Conservation (phyloP, 2,329 filamentous ascomycete genomes). For the Fusarium albidum region DNA sequence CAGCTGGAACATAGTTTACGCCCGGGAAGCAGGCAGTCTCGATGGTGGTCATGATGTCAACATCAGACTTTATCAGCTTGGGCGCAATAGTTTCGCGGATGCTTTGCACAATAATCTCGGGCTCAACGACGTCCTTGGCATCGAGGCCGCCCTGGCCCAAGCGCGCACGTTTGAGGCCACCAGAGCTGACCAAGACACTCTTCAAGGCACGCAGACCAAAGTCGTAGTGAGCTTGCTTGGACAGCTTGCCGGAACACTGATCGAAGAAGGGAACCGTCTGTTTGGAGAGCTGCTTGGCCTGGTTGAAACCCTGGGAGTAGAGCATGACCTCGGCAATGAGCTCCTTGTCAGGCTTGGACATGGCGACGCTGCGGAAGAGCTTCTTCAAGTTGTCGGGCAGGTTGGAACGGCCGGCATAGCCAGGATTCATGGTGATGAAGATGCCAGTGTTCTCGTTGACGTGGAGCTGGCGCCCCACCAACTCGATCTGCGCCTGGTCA, state of each 20-base stretch:
- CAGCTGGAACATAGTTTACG: constrained; percentile 90
- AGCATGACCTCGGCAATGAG: constrained; percentile 99
- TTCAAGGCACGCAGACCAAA: constrained; percentile 98
- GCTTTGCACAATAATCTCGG: constrained; percentile 98
- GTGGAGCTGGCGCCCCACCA: constrained; percentile 87
- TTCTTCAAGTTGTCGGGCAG: constrained; percentile 99
- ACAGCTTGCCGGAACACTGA: constrained; percentile 79
- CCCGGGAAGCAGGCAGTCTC: constrained; percentile 90
- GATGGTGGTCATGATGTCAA: constrained; percentile 84
- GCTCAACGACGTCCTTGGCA: constrained; percentile 80
- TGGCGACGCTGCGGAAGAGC: constrained; percentile 97
- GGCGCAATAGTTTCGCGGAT: constrained; percentile 98
- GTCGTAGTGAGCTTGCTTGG: constrained; percentile 98
- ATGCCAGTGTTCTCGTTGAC: constrained; percentile 96
- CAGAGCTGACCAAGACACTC: constrained; percentile 97
- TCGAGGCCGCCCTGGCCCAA: constrained; percentile 67
- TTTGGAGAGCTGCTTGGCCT: constrained; percentile 91
- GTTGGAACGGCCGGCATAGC: constrained; percentile 97
- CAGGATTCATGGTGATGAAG: constrained; percentile 99
- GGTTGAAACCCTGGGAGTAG: constrained; percentile 98
- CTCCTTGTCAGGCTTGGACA: constrained; percentile 99
- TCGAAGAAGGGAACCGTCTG: constrained; percentile 99
- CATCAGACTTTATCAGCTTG: constrained; percentile 93
- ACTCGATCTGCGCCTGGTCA: constrained; percentile 87
- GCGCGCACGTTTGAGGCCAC: constrained; percentile 89